Percentiles rank a stretch among this genome's conserved stretches.
Evolutionary conservation across 116 monocot genomes (phyloP).

Genomic region (Dioscorea cayenensis): DNA sequence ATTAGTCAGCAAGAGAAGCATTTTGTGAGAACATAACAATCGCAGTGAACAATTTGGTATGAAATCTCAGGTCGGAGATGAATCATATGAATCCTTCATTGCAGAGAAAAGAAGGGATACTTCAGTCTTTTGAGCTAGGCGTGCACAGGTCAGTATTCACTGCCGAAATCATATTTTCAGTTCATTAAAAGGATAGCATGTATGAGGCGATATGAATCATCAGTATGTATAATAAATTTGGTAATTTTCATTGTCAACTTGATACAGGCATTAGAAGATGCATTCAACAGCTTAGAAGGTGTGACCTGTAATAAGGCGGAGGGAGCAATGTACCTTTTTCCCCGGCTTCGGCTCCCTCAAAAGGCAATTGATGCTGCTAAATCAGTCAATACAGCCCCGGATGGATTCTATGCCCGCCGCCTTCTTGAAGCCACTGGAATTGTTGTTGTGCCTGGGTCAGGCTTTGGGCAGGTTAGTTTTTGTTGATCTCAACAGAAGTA

Average conservation of each 20-base stretch:
- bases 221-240: background rate
- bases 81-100: conserved; percentile 68
- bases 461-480: conserved; percentile 77
- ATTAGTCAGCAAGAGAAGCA: background rate
- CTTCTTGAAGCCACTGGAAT: conserved; percentile 85
- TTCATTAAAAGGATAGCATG: background rate
- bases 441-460: conserved; percentile 90
- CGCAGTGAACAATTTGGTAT: background rate
- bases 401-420: conserved; percentile 67
- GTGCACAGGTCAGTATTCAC: conserved; percentile 53
- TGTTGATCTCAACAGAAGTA: background rate
- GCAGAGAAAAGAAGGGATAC: conserved; percentile 70
- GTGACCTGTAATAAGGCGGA: conserved; percentile 94
- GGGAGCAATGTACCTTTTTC: conserved; percentile 98
- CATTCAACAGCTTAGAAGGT: conserved; percentile 88
- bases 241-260: background rate
- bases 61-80: conserved; percentile 69
- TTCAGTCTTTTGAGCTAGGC: conserved; percentile 71
- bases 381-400: conserved; percentile 47
- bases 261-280: conserved; percentile 71
- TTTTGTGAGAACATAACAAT: background rate
- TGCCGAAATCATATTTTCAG: background rate
- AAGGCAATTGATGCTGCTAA: conserved; percentile 82
- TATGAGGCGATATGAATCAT: background rate
- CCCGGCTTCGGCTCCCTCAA: conserved; percentile 57